phyloP scores from a whole-genome alignment of 768 basidiomycete species.

The Crepidotus variabilis region DNA sequence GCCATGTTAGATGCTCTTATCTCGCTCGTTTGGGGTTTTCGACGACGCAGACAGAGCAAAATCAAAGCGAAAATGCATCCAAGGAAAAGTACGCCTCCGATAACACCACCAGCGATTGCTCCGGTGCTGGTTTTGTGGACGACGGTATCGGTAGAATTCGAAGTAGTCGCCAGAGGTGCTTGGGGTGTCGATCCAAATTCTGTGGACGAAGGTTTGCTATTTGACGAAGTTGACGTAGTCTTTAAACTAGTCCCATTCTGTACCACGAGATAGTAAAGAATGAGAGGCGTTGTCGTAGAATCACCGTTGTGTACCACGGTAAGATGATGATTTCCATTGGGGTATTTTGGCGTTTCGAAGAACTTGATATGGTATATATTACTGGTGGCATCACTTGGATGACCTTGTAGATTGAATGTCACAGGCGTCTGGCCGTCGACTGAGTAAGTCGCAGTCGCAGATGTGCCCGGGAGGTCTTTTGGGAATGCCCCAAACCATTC shows the following conservation, averaged over 20 bases:
- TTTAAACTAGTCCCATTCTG: background rate
- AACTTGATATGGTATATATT: constrained; percentile 1
- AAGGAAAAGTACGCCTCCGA: constrained; percentile 6
- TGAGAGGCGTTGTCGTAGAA: background rate
- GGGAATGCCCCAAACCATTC: constrained; percentile 8
- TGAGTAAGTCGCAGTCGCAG: constrained; percentile 2
- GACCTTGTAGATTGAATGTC: constrained; percentile 2
- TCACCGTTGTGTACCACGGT: constrained; percentile 4
- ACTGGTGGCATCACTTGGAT: background rate
- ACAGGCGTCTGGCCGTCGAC: constrained; percentile 3
- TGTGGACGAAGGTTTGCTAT: background rate
- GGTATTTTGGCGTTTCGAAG: constrained; percentile 13
- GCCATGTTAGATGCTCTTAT: too few relatives aligned
- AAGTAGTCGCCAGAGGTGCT: too few relatives aligned
- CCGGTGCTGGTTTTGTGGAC: background rate
- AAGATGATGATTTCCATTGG: constrained; percentile 10
- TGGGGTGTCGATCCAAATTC: background rate
- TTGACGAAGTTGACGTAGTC: background rate
- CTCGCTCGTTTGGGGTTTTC: background rate
- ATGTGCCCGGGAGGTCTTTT: background rate
- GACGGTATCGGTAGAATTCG: too few relatives aligned
- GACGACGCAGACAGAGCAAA: background rate
- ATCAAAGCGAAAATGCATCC: background rate
- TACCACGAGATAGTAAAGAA: background rate
- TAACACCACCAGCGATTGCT: constrained; percentile 12